Conservation (phyloP, 345 rosid species). For the Cardamine occulta region DNA sequence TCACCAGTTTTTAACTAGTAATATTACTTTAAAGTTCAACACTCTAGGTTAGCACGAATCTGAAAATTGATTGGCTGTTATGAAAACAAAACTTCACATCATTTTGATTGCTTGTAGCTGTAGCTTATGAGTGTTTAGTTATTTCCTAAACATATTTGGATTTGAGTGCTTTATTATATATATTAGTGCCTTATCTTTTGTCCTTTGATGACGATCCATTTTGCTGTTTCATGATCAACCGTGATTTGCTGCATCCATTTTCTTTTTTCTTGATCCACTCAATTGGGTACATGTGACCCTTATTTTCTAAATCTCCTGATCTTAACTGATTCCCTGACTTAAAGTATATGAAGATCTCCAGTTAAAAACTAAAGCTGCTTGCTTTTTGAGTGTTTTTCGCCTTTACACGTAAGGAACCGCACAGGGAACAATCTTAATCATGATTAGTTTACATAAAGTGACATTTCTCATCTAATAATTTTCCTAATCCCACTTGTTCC, state of each 20-base stretch:
- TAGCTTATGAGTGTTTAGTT: slow-evolving; percentile 28
- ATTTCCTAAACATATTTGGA: slow-evolving; percentile 16
- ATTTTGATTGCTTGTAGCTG: slow-evolving; percentile 32
- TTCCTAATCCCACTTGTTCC: slow-evolving; percentile 42
- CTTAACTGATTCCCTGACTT: slow-evolving; percentile 35
- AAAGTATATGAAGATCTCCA: slow-evolving; percentile 35
- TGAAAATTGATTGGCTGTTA: slow-evolving; percentile 40
- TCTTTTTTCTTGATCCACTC: slow-evolving; percentile 10
- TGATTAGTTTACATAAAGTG: slow-evolving; percentile 40
- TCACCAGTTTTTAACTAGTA: slow-evolving; percentile 13
- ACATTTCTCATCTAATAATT: slow-evolving; percentile 22
- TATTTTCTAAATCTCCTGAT: slow-evolving; percentile 32
- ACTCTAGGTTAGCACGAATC: slow-evolving; percentile 31
- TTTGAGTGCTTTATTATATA: slow-evolving; percentile 29
- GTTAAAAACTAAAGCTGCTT: slow-evolving; percentile 43
- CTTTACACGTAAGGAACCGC: slow-evolving; percentile 46
- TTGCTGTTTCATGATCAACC: slow-evolving; percentile 33
- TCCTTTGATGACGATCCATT: slow-evolving; percentile 10
- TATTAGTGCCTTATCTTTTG: slow-evolving; percentile 24
- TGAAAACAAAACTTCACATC: slow-evolving; percentile 32
- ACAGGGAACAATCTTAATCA: slow-evolving; percentile 43
- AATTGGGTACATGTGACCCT: slow-evolving; percentile 44
- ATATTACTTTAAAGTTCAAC: slow-evolving; percentile 9
- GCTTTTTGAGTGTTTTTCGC: slow-evolving; percentile 37
- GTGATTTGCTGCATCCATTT: slow-evolving; percentile 39